Evolutionary conservation across 2,329 filamentous ascomycete genomes (phyloP), one percentile per base, ranked within the genome.

Genomic region (Talaromyces verruculosus): DNA sequence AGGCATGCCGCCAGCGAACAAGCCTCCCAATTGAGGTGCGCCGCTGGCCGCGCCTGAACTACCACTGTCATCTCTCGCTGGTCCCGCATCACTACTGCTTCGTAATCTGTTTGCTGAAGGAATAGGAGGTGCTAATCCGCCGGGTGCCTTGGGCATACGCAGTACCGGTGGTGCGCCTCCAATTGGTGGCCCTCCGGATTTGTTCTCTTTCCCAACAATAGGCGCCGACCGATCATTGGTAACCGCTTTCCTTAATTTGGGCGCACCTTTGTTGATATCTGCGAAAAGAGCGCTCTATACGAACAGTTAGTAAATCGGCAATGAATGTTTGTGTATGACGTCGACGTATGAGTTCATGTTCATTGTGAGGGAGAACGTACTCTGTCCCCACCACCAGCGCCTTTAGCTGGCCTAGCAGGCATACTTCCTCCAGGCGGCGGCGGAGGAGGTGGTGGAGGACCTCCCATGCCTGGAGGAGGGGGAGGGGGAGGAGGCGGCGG

Each of bases 1-100:
- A 2, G 95, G 95, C 87, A 98, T 98, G 43, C 94, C 95, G 41
- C 92, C 93, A 0, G 91, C 92, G 75, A 99, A 97, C 30, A 99
- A 78, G 1, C 95, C 95, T 35, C 84, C 94, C 11, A 98, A 79
- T 76, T 97, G 94, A 11, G 93, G 92, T 58, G 91, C 87, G 22
- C 87, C 78, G 22, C 62, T 49, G 25, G 89, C 86, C 70, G 84
- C 78, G 1, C 79, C 75, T 3, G 78, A 74, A 63, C 75, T 75
- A 45, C 75, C 74, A 67, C 83, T 80, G 68, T 81, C 79, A 55
- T 84, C 83, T 63, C 73, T 72, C 33, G 73, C 75, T 17, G 76
- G 72, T 17, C 74, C 72, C 33, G 73, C 75, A 69, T 96, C 92
- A 77, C 93, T 97, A 76, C 95, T 93, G 78, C 92, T 96, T 76